Base-by-base conservation (phyloP, 345 rosid species). In the Citrus mangshanensis region DNA sequence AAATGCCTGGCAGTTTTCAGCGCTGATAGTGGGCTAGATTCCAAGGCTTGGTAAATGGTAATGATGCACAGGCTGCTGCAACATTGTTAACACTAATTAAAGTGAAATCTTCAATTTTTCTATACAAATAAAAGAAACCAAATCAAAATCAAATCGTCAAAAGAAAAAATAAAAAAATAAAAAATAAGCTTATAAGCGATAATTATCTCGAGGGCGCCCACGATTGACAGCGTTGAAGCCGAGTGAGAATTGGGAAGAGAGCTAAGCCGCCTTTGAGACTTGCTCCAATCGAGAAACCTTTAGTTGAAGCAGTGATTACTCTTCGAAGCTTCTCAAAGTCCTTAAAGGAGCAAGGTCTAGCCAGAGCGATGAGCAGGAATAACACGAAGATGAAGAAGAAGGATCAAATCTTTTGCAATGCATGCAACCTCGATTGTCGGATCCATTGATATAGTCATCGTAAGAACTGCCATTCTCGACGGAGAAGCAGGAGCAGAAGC, bases 191-290 rank as follows among this genome's bases (percentile, higher is more conserved):
- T 21, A 60, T 12, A 37, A 35, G 42, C n/a, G 9, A 68, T 30
- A 18, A 63, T 28, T 79, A 90, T 94, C 91, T 85, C 1, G 73
- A 34, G 25, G 86, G 74, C 74, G 82, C 60, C 28, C 87, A 75
- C 72, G 82, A 86, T 78, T 84, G 87, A 73, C 88, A 82, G 62
- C 99, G 94, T 32, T 88, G 86, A 80, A 92, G 85, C 55, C 95
- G 87, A 72, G 88, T 86, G 8, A 95, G 83, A 84, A 93, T 81
- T 4, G 97, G 88, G 87, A 95, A 95, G 78, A 95, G 81, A 71
- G 93, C 90, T 37, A 95, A 84, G 76, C 99, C 98, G 25, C 99
- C 99, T 90, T 93, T 93, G 59, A 95, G 85, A 40, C 99, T 98
- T 25, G 98, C 93, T 71, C 99, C 98, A 49, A 95, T 91, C 34